Conservation (phyloP, 306 rosid species). For the Elaeagnus macrophylla region DNA sequence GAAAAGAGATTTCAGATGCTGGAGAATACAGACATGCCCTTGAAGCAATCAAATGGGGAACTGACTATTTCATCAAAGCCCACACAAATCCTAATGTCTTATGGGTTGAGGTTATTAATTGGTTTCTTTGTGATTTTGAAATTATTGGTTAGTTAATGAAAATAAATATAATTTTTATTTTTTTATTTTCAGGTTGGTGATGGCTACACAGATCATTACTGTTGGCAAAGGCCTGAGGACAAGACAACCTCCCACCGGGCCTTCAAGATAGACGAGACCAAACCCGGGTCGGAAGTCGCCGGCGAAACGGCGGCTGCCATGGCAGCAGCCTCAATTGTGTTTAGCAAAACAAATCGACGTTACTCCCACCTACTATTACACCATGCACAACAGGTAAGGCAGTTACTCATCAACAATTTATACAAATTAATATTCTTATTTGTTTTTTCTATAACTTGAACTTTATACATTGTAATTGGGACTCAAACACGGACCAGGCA, state of each 20-base stretch:
- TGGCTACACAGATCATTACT: slow-evolving; percentile 73
- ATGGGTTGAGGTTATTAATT: slow-evolving; percentile 51
- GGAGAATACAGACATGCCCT: slow-evolving; percentile 66
- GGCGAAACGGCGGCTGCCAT: slow-evolving; percentile 73
- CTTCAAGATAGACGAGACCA: slow-evolving; percentile 42
- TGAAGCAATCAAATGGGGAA: slow-evolving; percentile 88
- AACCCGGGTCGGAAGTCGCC: slow-evolving; percentile 67
- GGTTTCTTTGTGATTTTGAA: too few relatives aligned
- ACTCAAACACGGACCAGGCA: too few relatives aligned
- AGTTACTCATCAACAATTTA: neutral
- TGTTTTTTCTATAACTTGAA: too few relatives aligned
- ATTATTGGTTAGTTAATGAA: too few relatives aligned
- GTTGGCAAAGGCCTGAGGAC: slow-evolving; percentile 93
- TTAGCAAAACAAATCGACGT: slow-evolving; percentile 61
- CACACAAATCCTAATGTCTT: slow-evolving; percentile 61
- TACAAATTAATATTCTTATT: too few relatives aligned
- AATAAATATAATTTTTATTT: neutral
- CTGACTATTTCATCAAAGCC: slow-evolving; percentile 82
- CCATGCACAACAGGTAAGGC: slow-evolving; percentile 67
- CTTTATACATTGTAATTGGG: too few relatives aligned
- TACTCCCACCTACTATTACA: slow-evolving; percentile 61
- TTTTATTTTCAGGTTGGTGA: slow-evolving; percentile 57
- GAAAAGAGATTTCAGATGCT: slow-evolving; percentile 29
- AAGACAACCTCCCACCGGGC: slow-evolving; percentile 75
- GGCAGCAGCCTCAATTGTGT: slow-evolving; percentile 69